phyloP scores from a whole-genome alignment of 257 asterid genomes.

The Salvia rosmarinus region DNA sequence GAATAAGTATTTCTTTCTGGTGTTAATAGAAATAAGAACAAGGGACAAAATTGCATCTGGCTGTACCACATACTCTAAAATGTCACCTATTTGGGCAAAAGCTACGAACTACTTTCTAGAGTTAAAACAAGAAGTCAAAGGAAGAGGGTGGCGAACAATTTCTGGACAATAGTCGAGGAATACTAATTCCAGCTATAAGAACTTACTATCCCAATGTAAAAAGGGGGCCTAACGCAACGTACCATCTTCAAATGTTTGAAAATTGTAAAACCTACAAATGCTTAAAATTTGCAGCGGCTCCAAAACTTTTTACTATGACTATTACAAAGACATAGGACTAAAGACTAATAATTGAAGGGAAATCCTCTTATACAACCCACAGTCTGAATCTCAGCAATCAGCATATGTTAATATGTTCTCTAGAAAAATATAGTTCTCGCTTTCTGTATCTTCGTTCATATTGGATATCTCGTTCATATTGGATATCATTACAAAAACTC shows the following conservation, averaged over 20 bases:
- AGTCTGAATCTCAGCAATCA: constrained; percentile 17
- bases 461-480: constrained; percentile 4
- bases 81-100: constrained; percentile 13
- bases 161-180: constrained; percentile 1
- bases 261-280: background rate
- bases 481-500: constrained; percentile 17
- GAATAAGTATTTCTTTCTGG: background rate
- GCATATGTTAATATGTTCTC: constrained; percentile 13
- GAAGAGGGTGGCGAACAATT: background rate
- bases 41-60: constrained; percentile 12
- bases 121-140: background rate
- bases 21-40: constrained; percentile 15
- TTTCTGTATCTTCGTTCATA: constrained; percentile 18
- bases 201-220: constrained; percentile 5
- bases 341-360: background rate
- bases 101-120: constrained; percentile 11
- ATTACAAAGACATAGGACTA: background rate
- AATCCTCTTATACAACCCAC: constrained; percentile 13
- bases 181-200: background rate
- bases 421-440: background rate
- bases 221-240: background rate
- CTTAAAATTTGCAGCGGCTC: constrained; percentile 9
- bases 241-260: background rate
- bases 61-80: background rate
- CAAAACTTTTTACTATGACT: constrained; percentile 14